Percentiles rank a stretch among this genome's conserved stretches.
These are phyloP conservation scores for Pseudodiploospora longispora DNA, from an alignment of 2,329 filamentous ascomycete species.

Conservation along the genomic window DNA sequence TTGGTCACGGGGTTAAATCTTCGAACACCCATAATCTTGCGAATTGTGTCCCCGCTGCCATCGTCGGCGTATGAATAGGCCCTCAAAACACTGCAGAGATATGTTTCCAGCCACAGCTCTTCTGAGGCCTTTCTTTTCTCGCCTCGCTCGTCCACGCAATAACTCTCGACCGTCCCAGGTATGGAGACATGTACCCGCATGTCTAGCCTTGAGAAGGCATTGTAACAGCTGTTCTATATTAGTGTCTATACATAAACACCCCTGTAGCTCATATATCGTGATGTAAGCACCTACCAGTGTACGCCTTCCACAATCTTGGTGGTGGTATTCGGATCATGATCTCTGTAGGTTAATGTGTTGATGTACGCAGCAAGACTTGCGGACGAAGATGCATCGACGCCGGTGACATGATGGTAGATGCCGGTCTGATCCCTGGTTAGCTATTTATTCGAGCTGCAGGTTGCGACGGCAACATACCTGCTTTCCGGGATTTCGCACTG, in stretches of 20 bases:
- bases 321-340: conserved; percentile 60
- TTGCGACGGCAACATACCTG: conserved; percentile 32
- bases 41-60: conserved; percentile 86
- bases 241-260: not conserved
- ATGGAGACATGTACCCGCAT: conserved; percentile 99
- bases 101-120: conserved; percentile 93
- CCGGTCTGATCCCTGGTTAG: conserved; percentile 53
- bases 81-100: conserved; percentile 86
- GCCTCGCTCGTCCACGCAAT: conserved; percentile 93
- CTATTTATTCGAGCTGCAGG: conserved; percentile 2
- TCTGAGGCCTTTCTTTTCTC: conserved; percentile 92
- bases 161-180: conserved; percentile 91
- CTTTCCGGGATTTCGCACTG: conserved; percentile 47
- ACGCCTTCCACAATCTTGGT: conserved; percentile 89
- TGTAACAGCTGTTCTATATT: conserved; percentile 63
- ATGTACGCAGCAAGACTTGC: conserved; percentile 96
- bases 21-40: conserved; percentile 94
- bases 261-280: not conserved
- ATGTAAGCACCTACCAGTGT: conserved; percentile 63
- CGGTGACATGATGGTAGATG: conserved; percentile 96
- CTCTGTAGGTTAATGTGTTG: conserved; percentile 90
- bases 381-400: conserved; percentile 93
- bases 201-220: conserved; percentile 94
- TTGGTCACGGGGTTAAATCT: conserved; percentile 96
- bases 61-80: conserved; percentile 97